Base-by-base conservation (phyloP, 2,329 filamentous ascomycete genomes). In the Didymella sp. region DNA sequence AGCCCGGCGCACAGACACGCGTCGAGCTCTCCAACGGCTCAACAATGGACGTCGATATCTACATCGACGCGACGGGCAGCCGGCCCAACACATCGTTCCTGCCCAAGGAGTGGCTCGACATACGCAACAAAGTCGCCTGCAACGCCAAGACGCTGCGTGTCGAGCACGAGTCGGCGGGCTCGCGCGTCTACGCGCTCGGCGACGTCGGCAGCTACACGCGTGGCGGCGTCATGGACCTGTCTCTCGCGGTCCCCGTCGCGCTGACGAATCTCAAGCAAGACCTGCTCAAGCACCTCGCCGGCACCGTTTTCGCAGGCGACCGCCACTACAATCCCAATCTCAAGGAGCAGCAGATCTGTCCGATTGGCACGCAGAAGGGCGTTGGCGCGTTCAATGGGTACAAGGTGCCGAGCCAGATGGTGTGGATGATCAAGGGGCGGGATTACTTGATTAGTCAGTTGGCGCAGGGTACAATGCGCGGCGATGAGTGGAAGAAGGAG, bases 61-160 rank as follows among this genome's bases (percentile, higher is more conserved):
- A 83, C 68, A 81, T 87, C 57, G 79, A 81, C 17, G 82, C 81
- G 8, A 81, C 79, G 1, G 84, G 84, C 17, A 78, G 77, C 9
- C 72, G 74, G 15, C 83, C 84, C 0, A 85, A 84, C 69, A 84
- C 79, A 25, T 73, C 72, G 30, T 87, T 82, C 68, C 74, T 87
- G 1, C 83, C 84, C 1, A 68, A 73, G 13, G 72, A 77, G 2
- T 80, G 83, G 68, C 76, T 86, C 13, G 76, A 80, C 58, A 72
- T 72, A n/a, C 74, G 73, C 46, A 81, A 81, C 37, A 81, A 79
- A 63, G 79, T 87, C 22, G 75, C 76, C 25, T 70, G 66, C 56
- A 81, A 81, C n/a, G 76, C 84, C 51, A 64, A 73, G 24, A 82
- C 79, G 1, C 74, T 83, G 8, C 79, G 81, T 27, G 79, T 82